Evolutionary conservation across 1,284 basidiomycete genomes (phyloP), one percentile per base, ranked within the genome.

Genomic region (Pterula multifida): DNA sequence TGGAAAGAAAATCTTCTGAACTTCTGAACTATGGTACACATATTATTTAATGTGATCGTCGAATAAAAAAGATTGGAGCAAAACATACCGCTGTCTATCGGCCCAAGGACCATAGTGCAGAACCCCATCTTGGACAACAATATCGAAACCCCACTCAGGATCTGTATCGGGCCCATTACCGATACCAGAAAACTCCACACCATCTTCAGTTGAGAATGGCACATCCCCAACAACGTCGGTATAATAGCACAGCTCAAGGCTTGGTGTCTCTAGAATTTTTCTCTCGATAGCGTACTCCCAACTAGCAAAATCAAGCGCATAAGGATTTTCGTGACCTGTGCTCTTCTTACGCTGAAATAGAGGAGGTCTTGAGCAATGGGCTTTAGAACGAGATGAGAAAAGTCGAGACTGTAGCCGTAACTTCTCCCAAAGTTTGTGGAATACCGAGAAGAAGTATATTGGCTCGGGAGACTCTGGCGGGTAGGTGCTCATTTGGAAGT

Each of bases 51-150:
- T 36, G 32, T 26, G 32, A 13, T 47, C 13, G 13, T 42, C 36
- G 6, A 24, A 2, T 15, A 25, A 25, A 26, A 26, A 17, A 26
- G 45, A 28, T 32, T 36, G 17, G 11, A 21, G 23, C n/a, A 19
- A 28, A 17, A 54, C 67, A 54, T 60, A 82, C 85, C 90, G 73
- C 65, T 94, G 92, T 24, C 91, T 75, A 66, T 97, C 93, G 19
- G 90, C 82, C 93, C 93, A 97, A 2, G 93, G 93, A 0, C 93
- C 93, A 61, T 96, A 96, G 26, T 80, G 78, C 39, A 95, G 57
- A 25, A 72, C 65, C 0, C 89, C 92, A 15, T 81, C 81, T 53
- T 79, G 72, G 9, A 95, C 68, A 17, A 81, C 74, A n/a, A 96
- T 56, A 58, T 96, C 89, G 26, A 95, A 68, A 2, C 91, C 90